Evolutionary conservation across 2,329 filamentous ascomycete species (phyloP).

Genomic region (Trichoderma sp.): DNA sequence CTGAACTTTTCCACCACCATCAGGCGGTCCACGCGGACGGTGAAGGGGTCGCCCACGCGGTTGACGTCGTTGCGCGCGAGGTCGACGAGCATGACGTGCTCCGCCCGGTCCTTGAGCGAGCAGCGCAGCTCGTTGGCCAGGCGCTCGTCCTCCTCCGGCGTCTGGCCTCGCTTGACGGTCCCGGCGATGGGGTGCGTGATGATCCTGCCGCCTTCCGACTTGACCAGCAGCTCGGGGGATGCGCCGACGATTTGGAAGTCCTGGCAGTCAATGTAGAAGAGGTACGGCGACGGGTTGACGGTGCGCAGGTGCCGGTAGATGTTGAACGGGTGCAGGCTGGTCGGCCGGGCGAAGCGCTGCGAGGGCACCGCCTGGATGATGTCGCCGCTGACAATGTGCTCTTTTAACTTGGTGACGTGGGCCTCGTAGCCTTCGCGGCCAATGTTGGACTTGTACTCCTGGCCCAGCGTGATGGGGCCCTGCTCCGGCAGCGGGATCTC

Average conservation of each 20-base stretch:
- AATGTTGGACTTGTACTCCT: slow-evolving; percentile 89
- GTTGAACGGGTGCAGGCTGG: slow-evolving; percentile 93
- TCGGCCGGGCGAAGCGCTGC: slow-evolving; percentile 87
- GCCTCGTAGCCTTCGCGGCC: slow-evolving; percentile 83
- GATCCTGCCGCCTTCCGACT: slow-evolving; percentile 81
- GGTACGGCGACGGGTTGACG: slow-evolving; percentile 96
- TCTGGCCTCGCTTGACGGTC: slow-evolving; percentile 85
- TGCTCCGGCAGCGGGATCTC: slow-evolving; percentile 79
- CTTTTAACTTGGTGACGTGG: slow-evolving; percentile 84
- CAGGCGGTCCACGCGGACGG: slow-evolving; percentile 86
- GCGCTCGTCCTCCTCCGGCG: slow-evolving; percentile 75
- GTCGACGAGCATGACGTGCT: slow-evolving; percentile 74
- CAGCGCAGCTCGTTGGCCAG: slow-evolving; percentile 75
- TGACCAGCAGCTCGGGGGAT: slow-evolving; percentile 91
- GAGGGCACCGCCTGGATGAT: slow-evolving; percentile 98
- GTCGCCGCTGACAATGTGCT: slow-evolving; percentile 87
- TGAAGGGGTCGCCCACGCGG: slow-evolving; percentile 86
- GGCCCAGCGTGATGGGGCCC: slow-evolving; percentile 68
- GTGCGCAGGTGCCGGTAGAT: slow-evolving; percentile 94
- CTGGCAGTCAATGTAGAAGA: slow-evolving; percentile 91
- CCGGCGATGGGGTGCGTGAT: slow-evolving; percentile 97
- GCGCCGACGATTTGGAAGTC: slow-evolving; percentile 96
- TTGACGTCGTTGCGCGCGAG: slow-evolving; percentile 96
- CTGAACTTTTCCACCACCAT: slow-evolving; percentile 96
- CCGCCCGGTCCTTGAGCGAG: slow-evolving; percentile 70